Evolutionary conservation across 192 early-diverging fungal species (phyloP).

Genomic region (Mortierella alpina): DNA sequence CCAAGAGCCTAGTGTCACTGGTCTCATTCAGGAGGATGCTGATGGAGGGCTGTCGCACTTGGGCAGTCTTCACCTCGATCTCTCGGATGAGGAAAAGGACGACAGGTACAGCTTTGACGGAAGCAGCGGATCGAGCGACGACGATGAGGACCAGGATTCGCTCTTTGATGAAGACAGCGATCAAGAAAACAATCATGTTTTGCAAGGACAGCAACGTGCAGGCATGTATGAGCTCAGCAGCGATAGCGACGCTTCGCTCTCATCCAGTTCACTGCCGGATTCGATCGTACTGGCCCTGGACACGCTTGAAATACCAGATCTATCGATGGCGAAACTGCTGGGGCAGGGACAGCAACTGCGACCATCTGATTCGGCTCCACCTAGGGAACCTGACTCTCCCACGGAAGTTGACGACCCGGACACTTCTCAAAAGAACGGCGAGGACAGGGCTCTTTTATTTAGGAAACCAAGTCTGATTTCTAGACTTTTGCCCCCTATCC

Average conservation of each 20-base stretch:
- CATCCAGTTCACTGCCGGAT: slow-evolving; percentile 19
- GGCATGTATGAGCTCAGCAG: slow-evolving; percentile 32
- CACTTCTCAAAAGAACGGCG: neutral
- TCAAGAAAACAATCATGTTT: neutral
- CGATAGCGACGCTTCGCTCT: slow-evolving; percentile 32
- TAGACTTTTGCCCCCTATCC: slow-evolving; percentile 33
- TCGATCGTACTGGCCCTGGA: slow-evolving; percentile 38
- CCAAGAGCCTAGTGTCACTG: slow-evolving; percentile 1
- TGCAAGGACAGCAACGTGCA: too few species aligned
- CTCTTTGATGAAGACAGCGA: slow-evolving; percentile 13
- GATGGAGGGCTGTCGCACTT: slow-evolving; percentile 6
- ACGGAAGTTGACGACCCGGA: neutral
- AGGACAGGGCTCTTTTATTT: neutral
- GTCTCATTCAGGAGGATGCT: neutral
- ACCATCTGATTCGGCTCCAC: neutral
- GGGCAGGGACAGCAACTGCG: neutral
- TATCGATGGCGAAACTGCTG: neutral
- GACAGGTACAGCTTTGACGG: slow-evolving; percentile 1
- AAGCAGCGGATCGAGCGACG: neutral
- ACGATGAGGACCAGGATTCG: slow-evolving; percentile 1
- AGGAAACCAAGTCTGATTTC: slow-evolving; percentile 23
- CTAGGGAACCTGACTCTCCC: neutral
- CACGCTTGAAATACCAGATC: slow-evolving; percentile 40
- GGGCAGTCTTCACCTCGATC: slow-evolving; percentile 31
- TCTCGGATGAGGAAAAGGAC: slow-evolving; percentile 13